Evolutionary conservation across 1,284 basidiomycete genomes (phyloP).

Genomic region (Phylloboletellus chloephorus): DNA sequence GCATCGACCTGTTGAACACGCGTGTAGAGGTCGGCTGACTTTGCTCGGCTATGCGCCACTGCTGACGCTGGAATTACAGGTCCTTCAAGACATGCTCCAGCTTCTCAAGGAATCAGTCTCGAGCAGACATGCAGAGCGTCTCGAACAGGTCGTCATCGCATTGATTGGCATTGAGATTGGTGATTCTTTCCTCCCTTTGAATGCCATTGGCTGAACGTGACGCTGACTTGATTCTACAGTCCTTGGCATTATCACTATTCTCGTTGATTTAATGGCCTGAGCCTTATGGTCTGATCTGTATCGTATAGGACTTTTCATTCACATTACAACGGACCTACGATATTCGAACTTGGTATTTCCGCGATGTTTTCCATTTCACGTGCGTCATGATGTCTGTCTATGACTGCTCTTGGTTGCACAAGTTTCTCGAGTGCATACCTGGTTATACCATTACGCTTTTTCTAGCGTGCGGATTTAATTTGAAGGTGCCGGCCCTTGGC

Average conservation of each 20-base stretch:
- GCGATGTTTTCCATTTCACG: background rate
- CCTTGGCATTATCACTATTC: conserved; percentile 67
- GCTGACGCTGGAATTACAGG: conserved; percentile 40
- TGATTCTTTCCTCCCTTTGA: conserved; percentile 23
- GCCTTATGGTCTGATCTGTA: conserved; percentile 9
- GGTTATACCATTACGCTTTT: conserved; percentile 2
- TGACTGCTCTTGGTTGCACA: conserved; percentile 1
- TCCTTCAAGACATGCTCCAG: conserved; percentile 95
- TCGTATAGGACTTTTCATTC: conserved; percentile 6
- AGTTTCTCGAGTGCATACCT: background rate
- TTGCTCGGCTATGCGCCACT: conserved; percentile 2
- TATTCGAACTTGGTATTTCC: conserved; percentile 8
- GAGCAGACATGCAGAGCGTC: conserved; percentile 83
- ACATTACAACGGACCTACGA: conserved; percentile 7
- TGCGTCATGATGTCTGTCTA: background rate
- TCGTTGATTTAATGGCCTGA: conserved; percentile 57
- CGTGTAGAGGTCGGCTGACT: conserved; percentile 71
- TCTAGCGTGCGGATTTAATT: background rate
- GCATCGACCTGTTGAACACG: conserved; percentile 90
- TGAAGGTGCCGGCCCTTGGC: background rate
- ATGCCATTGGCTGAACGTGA: conserved; percentile 1
- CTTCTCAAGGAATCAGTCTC: conserved; percentile 93
- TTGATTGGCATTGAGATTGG: conserved; percentile 88
- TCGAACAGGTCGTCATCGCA: conserved; percentile 94
- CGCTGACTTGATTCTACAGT: conserved; percentile 34